Conservation (phyloP, 2,329 filamentous ascomycete genomes). For the Didymella sp. region DNA sequence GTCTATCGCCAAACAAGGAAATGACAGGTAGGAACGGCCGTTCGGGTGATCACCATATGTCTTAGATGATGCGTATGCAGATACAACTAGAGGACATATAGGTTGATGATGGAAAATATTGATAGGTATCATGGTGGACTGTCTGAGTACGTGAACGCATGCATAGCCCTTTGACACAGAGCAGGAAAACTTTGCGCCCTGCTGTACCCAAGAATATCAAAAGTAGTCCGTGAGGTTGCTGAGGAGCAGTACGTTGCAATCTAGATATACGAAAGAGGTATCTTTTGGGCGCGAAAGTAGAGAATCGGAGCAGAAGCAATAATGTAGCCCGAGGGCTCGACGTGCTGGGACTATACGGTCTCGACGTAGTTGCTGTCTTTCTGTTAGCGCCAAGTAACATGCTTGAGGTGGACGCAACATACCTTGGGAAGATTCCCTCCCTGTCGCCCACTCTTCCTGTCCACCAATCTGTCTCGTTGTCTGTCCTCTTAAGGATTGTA, state of each 20-base stretch:
- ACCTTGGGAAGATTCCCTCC: conserved; percentile 92
- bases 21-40: not conserved
- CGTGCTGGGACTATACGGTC: conserved; percentile 31
- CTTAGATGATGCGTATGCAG: not conserved
- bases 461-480: conserved; percentile 97
- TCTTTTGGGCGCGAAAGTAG: conserved; percentile 17
- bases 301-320: conserved; percentile 3
- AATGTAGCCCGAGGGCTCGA: not conserved
- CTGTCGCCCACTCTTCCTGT: conserved; percentile 85
- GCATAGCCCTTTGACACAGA: not conserved
- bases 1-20: not conserved
- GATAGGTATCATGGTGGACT: not conserved
- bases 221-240: not conserved
- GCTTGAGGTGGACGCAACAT: conserved; percentile 17
- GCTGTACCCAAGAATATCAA: conserved; percentile 20
- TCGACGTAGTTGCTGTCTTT: conserved; percentile 51
- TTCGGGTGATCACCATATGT: not conserved
- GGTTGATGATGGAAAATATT: not conserved
- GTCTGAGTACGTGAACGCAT: not conserved
- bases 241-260: conserved; percentile 13
- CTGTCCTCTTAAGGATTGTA: conserved; percentile 91
- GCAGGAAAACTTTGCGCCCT: conserved; percentile 17
- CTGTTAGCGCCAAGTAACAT: not conserved
- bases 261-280: conserved; percentile 23
- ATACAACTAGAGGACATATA: not conserved